phyloP scores from a whole-genome alignment of 2,329 filamentous ascomycete species.

The Fusarium robinianum region DNA sequence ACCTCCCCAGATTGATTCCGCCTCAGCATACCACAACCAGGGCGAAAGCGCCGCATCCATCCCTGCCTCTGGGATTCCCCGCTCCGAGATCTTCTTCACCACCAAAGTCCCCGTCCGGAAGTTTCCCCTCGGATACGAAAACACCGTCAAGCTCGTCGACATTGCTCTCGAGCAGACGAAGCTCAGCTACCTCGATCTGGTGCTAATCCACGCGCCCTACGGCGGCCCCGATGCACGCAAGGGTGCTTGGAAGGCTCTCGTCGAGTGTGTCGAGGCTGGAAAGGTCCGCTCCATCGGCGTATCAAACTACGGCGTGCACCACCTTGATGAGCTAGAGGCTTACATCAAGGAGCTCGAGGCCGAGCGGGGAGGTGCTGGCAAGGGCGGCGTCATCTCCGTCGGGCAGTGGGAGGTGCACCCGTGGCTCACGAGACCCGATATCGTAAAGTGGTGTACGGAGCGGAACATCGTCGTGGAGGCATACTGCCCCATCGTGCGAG shows the following conservation, averaged over 20 bases:
- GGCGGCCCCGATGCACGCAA: slow-evolving; percentile 60
- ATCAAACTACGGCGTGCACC: slow-evolving; percentile 68
- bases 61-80: slow-evolving; percentile 46
- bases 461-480: slow-evolving; percentile 66
- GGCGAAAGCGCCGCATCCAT: slow-evolving; percentile 53
- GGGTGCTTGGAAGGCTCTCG: slow-evolving; percentile 64
- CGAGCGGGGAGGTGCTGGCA: slow-evolving; percentile 64
- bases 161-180: slow-evolving; percentile 64
- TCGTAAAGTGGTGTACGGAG: slow-evolving; percentile 75
- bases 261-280: slow-evolving; percentile 65
- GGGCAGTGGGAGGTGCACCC: slow-evolving; percentile 92
- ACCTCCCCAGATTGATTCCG: slow-evolving; percentile 54
- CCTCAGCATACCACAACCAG: slow-evolving; percentile 57
- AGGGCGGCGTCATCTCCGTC: slow-evolving; percentile 75
- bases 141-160: slow-evolving; percentile 65
- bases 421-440: slow-evolving; percentile 80
- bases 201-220: slow-evolving; percentile 65
- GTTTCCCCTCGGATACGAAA: slow-evolving; percentile 59
- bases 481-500: slow-evolving; percentile 65
- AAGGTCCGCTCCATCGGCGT: slow-evolving; percentile 65
- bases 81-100: slow-evolving; percentile 59
- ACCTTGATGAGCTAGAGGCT: slow-evolving; percentile 62
- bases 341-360: slow-evolving; percentile 65
- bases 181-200: slow-evolving; percentile 69
- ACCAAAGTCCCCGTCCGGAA: slow-evolving; percentile 56